phyloP scores from a whole-genome alignment of 345 rosid genomes.

The Arabidopsis arenosa region DNA sequence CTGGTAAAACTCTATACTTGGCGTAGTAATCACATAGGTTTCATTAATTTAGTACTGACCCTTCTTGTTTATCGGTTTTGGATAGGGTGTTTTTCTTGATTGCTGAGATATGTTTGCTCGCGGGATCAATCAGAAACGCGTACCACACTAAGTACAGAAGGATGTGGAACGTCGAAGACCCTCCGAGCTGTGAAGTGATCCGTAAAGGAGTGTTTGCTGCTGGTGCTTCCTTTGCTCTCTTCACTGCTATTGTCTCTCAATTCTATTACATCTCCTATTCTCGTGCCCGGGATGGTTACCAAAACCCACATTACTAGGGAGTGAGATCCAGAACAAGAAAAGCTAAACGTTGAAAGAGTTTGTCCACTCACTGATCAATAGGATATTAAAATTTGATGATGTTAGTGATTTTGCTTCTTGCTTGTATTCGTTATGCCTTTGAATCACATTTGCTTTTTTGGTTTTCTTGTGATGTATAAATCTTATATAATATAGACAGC shows the following conservation, averaged over 20 bases:
- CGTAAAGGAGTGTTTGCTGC: constrained; percentile 93
- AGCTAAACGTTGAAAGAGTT: not conserved
- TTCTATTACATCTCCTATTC: constrained; percentile 79
- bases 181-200: constrained; percentile 60
- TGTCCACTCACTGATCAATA: constrained; percentile 18
- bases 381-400: constrained; percentile 7
- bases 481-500: constrained; percentile 23
- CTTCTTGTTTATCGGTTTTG: not conserved
- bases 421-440: constrained; percentile 30
- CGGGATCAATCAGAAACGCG: constrained; percentile 82
- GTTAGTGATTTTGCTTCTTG: constrained; percentile 25
- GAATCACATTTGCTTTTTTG: constrained; percentile 5
- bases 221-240: constrained; percentile 82
- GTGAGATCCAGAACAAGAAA: not conserved
- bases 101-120: constrained; percentile 86
- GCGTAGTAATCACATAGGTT: not conserved
- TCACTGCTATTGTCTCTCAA: constrained; percentile 84
- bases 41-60: not conserved
- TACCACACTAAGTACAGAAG: constrained; percentile 76
- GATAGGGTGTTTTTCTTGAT: constrained; percentile 84
- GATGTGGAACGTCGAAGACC: constrained; percentile 38
- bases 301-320: constrained; percentile 36
- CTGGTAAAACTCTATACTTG: constrained; percentile 54
- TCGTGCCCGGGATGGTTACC: constrained; percentile 54
- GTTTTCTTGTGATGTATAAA: constrained; percentile 35